Percentiles rank a stretch among this genome's conserved stretches.
Evolutionary conservation across 1,284 basidiomycete genomes (phyloP).

Genomic region (Marasmius oreades): DNA sequence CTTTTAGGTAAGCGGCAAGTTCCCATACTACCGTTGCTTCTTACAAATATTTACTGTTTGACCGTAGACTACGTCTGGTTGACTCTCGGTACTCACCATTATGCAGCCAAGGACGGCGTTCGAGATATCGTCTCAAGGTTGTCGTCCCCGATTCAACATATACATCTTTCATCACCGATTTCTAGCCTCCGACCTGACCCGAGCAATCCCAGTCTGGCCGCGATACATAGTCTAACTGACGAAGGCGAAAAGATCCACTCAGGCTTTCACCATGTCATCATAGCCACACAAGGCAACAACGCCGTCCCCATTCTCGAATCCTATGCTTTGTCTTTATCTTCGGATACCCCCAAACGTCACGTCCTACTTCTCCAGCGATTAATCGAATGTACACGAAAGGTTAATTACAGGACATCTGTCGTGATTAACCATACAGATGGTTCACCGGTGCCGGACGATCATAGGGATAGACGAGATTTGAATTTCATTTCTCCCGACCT

Average conservation of each 20-base stretch:
- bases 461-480: conserved; percentile 55
- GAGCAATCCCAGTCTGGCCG: conserved; percentile 27
- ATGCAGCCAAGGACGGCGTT: conserved; percentile 53
- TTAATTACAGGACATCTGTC: conserved; percentile 49
- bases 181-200: conserved; percentile 36
- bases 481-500: conserved; percentile 46
- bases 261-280: conserved; percentile 62
- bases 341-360: conserved; percentile 23
- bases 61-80: conserved; percentile 58
- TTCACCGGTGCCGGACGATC: conserved; percentile 47
- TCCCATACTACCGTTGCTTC: not conserved
- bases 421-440: conserved; percentile 70
- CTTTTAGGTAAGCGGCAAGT: conserved; percentile 45
- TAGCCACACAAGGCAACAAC: conserved; percentile 69
- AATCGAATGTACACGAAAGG: conserved; percentile 39
- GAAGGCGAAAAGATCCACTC: conserved; percentile 25
- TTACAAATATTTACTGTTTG: not conserved
- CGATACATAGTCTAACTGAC: conserved; percentile 34
- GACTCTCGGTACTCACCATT: conserved; percentile 59
- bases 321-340: conserved; percentile 35
- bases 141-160: conserved; percentile 36
- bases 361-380: conserved; percentile 28
- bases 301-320: conserved; percentile 45
- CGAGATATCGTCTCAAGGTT: conserved; percentile 50
- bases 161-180: conserved; percentile 54